Conservation (phyloP, 2,329 filamentous ascomycete genomes). For the Arachnomyces sp. region DNA sequence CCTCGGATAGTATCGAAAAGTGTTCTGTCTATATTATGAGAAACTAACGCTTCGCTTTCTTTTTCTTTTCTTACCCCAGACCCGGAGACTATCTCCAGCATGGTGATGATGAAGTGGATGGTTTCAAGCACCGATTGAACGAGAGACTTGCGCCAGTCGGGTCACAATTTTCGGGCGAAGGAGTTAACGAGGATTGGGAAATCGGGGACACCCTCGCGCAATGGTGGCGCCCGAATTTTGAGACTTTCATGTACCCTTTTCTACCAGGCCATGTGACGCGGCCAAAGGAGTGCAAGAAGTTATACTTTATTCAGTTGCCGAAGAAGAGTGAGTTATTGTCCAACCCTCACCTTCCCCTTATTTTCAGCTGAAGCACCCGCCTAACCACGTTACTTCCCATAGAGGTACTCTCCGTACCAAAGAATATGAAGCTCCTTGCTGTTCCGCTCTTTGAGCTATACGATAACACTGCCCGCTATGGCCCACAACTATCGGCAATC, state of each 20-base stretch:
- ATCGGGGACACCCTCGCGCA: conserved; percentile 91
- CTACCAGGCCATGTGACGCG: conserved; percentile 91
- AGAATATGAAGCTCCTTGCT: conserved; percentile 98
- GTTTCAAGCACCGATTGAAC: conserved; percentile 90
- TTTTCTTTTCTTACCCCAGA: conserved; percentile 36
- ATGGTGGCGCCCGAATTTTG: conserved; percentile 98
- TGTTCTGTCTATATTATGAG: conserved; percentile 1
- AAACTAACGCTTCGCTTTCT: neutral
- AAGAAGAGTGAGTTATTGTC: conserved; percentile 65
- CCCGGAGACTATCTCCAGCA: conserved; percentile 89
- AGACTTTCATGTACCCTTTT: conserved; percentile 99
- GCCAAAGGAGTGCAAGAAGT: conserved; percentile 98
- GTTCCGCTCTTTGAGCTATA: conserved; percentile 97
- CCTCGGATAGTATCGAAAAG: conserved; percentile 1
- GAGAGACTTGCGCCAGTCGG: conserved; percentile 91
- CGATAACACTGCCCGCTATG: conserved; percentile 91
- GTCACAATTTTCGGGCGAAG: conserved; percentile 69
- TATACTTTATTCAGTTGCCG: conserved; percentile 93
- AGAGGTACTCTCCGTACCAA: conserved; percentile 94
- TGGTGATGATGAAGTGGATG: conserved; percentile 79
- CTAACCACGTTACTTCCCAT: conserved; percentile 8
- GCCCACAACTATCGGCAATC: conserved; percentile 91
- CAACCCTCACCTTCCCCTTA: neutral
- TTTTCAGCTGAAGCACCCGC: neutral
- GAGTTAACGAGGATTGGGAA: conserved; percentile 88